phyloP scores from a whole-genome alignment of 139 green algal genomes.

The Closterium sp. region DNA sequence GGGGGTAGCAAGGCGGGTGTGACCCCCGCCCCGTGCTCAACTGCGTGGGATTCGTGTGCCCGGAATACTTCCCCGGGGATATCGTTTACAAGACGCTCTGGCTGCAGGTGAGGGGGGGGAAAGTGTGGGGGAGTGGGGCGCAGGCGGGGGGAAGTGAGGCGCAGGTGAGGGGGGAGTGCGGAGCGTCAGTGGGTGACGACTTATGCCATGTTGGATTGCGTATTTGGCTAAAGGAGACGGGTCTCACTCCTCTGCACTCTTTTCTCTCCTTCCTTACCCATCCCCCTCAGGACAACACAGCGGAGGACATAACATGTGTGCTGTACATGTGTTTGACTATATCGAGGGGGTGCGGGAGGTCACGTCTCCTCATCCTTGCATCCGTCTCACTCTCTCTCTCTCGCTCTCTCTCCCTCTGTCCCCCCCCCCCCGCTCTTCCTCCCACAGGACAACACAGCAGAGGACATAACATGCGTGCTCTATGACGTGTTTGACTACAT shows the following conservation, averaged over 20 bases:
- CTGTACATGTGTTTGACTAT: slow-evolving; percentile 79
- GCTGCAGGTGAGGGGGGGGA: slow-evolving; percentile 75
- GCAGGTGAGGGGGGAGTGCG: too few relatives aligned
- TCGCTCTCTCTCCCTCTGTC: too few relatives aligned
- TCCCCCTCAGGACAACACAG: slow-evolving; percentile 61
- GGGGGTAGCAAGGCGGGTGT: not conserved
- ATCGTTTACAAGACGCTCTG: slow-evolving; percentile 85
- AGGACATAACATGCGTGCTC: slow-evolving; percentile 89
- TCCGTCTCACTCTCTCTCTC: too few relatives aligned
- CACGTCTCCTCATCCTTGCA: slow-evolving; percentile 28
- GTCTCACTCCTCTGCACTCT: too few relatives aligned
- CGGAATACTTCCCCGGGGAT: slow-evolving; percentile 80
- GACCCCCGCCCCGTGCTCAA: too few relatives aligned
- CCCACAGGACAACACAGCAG: slow-evolving; percentile 66
- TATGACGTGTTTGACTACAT: slow-evolving; percentile 97
- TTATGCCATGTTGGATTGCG: too few relatives aligned
- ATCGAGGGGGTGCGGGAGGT: slow-evolving; percentile 69
- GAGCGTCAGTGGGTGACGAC: too few relatives aligned
- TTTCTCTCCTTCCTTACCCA: too few relatives aligned
- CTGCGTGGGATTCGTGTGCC: slow-evolving; percentile 89
- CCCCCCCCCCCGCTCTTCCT: not conserved
- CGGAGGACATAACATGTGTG: slow-evolving; percentile 26
- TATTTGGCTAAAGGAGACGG: too few relatives aligned
- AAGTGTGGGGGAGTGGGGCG: too few relatives aligned
- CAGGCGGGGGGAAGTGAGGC: too few relatives aligned